phyloP scores from a whole-genome alignment of 176 grass and related monocot genomes.

The Coix lacrymajobi region DNA sequence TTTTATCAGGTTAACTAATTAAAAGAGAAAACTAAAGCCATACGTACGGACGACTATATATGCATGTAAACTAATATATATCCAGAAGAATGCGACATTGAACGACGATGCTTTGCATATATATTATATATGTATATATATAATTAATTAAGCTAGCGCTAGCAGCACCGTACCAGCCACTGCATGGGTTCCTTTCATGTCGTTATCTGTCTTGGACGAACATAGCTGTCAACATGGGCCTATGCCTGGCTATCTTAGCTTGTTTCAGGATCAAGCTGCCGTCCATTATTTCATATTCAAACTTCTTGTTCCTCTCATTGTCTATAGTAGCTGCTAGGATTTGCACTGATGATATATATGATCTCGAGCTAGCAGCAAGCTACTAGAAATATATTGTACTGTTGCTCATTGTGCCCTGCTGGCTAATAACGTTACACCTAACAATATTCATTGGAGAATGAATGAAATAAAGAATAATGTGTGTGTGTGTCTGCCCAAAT shows the following conservation, averaged over 20 bases:
- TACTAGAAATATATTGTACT: neutral
- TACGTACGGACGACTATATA: neutral
- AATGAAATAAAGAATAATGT: neutral
- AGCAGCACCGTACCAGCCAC: neutral
- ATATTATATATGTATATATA: neutral
- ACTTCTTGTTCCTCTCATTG: neutral
- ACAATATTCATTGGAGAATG: slow-evolving; percentile 17
- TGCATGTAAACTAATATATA: neutral
- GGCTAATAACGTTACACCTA: slow-evolving; percentile 14
- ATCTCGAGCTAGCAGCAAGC: neutral
- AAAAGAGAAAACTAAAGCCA: neutral
- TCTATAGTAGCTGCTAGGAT: neutral
- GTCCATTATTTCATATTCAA: neutral
- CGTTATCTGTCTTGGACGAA: slow-evolving; percentile 41
- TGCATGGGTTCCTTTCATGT: slow-evolving; percentile 22
- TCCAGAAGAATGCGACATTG: neutral
- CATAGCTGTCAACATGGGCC: slow-evolving; percentile 27
- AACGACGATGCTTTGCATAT: neutral
- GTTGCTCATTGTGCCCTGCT: neutral
- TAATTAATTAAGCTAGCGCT: neutral
- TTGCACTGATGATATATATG: neutral
- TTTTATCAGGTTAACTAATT: neutral
- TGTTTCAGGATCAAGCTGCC: slow-evolving; percentile 18
- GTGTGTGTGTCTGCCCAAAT: neutral
- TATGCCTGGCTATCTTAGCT: neutral